Conservation (phyloP, 2,329 filamentous ascomycete species). For the Talaromyces marneffei region DNA sequence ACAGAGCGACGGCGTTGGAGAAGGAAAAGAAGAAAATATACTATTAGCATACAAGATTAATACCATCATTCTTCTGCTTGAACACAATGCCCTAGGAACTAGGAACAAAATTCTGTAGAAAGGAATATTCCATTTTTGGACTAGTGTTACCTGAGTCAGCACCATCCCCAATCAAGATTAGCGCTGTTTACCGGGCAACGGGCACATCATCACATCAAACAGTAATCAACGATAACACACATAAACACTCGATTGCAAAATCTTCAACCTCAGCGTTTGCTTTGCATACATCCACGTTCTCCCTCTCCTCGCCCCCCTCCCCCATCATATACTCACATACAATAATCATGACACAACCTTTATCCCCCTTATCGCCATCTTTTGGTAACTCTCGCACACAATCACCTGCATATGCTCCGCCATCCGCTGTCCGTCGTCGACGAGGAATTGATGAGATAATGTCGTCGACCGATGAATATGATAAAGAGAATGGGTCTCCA, state of each 20-base stretch:
- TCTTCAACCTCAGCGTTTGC: background rate
- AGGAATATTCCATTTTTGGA: background rate
- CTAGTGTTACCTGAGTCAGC: background rate
- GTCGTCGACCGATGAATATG: constrained; percentile 16
- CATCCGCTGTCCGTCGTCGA: constrained; percentile 16
- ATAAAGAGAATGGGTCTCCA: constrained; percentile 21
- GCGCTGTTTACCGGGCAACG: constrained; percentile 29
- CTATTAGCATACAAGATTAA: background rate
- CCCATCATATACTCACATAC: background rate
- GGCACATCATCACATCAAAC: constrained; percentile 17
- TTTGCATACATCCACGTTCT: background rate
- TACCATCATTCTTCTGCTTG: background rate
- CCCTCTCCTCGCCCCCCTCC: background rate
- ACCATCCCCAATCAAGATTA: constrained; percentile 18
- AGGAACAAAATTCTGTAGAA: background rate
- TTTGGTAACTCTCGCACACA: constrained; percentile 36
- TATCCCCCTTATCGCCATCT: constrained; percentile 38
- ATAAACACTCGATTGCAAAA: constrained; percentile 11
- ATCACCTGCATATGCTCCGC: constrained; percentile 22
- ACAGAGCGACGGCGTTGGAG: background rate
- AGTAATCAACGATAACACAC: too few species aligned
- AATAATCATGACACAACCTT: constrained; percentile 33
- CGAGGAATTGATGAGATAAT: constrained; percentile 17
- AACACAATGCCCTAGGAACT: background rate
- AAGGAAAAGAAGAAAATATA: background rate